These are phyloP conservation scores for Lotus japonicus DNA, from an alignment of 306 rosid genomes.

Conservation along the genomic window DNA sequence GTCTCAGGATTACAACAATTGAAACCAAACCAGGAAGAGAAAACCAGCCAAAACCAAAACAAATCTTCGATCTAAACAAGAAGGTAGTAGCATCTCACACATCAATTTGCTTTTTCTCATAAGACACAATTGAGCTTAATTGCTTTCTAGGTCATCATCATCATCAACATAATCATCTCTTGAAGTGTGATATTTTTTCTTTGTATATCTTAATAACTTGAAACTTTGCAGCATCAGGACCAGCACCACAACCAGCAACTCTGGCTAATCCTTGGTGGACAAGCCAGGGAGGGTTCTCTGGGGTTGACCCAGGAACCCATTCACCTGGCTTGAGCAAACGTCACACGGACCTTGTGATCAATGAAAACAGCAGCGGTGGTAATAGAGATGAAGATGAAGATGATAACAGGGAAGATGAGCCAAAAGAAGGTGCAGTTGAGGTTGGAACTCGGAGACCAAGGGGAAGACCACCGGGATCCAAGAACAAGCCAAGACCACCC, in stretches of 20 bases:
- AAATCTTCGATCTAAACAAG: neutral
- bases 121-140: neutral
- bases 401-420: constrained; percentile 46
- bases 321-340: constrained; percentile 47
- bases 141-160: neutral
- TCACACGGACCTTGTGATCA: constrained; percentile 46
- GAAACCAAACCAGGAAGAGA: neutral
- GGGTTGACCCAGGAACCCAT: constrained; percentile 62
- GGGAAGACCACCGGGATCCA: constrained; percentile 94
- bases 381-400: constrained; percentile 41
- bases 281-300: constrained; percentile 67
- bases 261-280: constrained; percentile 99
- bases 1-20: neutral
- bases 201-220: too few species aligned
- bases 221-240: too few species aligned
- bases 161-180: too few species aligned
- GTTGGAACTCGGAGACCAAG: constrained; percentile 70
- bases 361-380: constrained; percentile 36
- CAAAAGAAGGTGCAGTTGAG: constrained; percentile 79
- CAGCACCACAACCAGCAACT: constrained; percentile 4
- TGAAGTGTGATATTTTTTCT: too few species aligned
- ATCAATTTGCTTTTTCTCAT: neutral
- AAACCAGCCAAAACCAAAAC: neutral
- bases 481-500: constrained; percentile 92
- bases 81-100: neutral